Evolutionary conservation across 2,329 filamentous ascomycete species (phyloP), one percentile per base, ranked within the genome.

Genomic region (Pseudogymnoascus sp.): DNA sequence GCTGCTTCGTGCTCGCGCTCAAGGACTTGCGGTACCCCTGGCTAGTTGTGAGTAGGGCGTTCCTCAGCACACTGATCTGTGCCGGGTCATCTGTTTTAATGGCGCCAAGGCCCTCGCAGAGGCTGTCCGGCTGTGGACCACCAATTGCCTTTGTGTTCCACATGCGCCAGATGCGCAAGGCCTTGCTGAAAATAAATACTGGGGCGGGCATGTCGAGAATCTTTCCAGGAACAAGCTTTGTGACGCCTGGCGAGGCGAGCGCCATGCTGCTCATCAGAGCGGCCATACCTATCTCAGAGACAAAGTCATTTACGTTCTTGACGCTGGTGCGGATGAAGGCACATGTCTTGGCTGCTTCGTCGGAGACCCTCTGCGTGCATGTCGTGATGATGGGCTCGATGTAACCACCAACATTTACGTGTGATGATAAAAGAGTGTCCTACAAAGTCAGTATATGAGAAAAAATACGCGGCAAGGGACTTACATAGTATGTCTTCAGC

Each of bases 401-500:
- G 7, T 26, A 26, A n/a, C 38, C 11, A 6, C 59, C 59, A 38
- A 61, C 26, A 5, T 40, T 61, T 40, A 61, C 59, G 14, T 40
- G 59, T 6, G 59, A 38, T 7, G 33, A 16, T 13, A 38, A 31
- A 38, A 61, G 59, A 40, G 35, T 61, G 33, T 61, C 33, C 50
- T 56, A 8, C 16, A 33, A 33, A 14, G 50, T 56, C 29, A 56
- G 29, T 19, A 56, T 6, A 2, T 6, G 21, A 10, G n/a, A 33
- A n/a, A 14, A 33, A 21, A 19, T 33, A 21, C 6, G 24, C 19
- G 13, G 19, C 5, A 8, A 1, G 1, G 11, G 19, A 33, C 50
- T 33, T 56, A 56, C 50, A 61, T 61, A 61, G 26, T 61, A 61
- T 3, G 59, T 61, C 33, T 61, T 61, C 13, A 61, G 24, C 33